These are phyloP conservation scores for Colletotrichum aenigma DNA, from an alignment of 2,329 filamentous ascomycete species.

Conservation along the genomic window DNA sequence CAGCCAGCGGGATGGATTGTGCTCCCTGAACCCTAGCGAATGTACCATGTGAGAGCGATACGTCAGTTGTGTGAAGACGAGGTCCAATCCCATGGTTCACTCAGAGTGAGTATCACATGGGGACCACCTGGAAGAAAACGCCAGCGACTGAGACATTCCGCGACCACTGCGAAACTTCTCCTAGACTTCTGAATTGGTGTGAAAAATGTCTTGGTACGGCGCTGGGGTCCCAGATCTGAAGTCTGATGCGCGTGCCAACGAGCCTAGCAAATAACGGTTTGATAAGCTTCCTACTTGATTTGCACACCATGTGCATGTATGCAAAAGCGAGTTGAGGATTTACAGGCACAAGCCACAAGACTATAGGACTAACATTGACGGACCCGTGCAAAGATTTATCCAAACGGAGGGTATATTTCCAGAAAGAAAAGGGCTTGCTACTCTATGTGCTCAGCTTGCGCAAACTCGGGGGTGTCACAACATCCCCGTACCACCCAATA, in stretches of 20 bases:
- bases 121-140: background rate
- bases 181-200: background rate
- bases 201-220: background rate
- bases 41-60: background rate
- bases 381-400: background rate
- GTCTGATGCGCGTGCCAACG: too few species aligned
- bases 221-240: background rate
- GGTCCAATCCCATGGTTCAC: background rate
- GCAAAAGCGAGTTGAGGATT: background rate
- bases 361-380: background rate
- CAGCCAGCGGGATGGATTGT: background rate
- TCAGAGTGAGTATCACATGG: background rate
- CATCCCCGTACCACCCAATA: background rate
- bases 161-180: background rate
- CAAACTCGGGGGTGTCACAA: background rate
- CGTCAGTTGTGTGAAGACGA: background rate
- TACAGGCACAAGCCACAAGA: background rate
- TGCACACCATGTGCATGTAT: background rate
- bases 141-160: background rate
- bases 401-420: slow-evolving; percentile 1
- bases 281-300: background rate
- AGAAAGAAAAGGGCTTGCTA: background rate
- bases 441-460: background rate
- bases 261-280: background rate
- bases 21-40: background rate